A percentile compares a stretch with the other conserved stretches of the same genome.
phyloP scores from a whole-genome alignment of 495 filamentous ascomycete species.

The Podospora bellae-mahoneyi region DNA sequence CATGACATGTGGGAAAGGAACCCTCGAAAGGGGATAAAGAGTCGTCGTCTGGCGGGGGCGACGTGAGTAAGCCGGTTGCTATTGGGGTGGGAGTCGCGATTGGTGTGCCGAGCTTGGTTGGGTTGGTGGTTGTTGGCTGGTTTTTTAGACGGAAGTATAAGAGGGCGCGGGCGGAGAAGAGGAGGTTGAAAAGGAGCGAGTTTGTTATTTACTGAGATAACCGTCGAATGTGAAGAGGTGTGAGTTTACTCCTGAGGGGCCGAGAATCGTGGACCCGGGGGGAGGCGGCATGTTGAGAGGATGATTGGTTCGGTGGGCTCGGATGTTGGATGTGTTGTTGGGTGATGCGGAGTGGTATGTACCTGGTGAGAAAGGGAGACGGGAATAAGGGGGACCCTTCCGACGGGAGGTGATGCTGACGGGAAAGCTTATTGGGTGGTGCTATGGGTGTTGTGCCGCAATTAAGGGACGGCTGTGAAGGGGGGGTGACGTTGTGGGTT shows the following conservation, averaged over 20 bases:
- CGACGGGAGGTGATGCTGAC: neutral
- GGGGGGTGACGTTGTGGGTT: neutral
- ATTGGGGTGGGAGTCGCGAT: constrained; percentile 32
- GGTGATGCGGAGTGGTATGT: neutral
- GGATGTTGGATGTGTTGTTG: neutral
- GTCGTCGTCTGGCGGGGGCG: neutral
- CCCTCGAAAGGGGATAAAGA: constrained; percentile 1
- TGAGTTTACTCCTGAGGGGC: too few species aligned
- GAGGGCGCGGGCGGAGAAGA: constrained; percentile 20
- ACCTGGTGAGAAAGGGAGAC: neutral
- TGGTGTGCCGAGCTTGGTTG: constrained; percentile 24
- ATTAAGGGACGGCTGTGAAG: neutral
- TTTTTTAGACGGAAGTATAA: constrained; percentile 23
- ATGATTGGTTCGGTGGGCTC: neutral
- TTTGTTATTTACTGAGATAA: constrained; percentile 30
- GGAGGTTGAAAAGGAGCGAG: constrained; percentile 25
- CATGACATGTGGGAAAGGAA: neutral
- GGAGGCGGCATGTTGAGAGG: neutral
- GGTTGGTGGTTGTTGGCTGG: constrained; percentile 24
- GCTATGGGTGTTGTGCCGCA: neutral
- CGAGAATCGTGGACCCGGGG: too few species aligned
- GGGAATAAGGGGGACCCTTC: neutral
- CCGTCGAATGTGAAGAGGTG: neutral
- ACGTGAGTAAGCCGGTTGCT: constrained; percentile 25
- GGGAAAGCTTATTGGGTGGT: neutral